Evolutionary conservation across 495 filamentous ascomycete genomes (phyloP).

Genomic region (Pyrenopolyporus hunteri): DNA sequence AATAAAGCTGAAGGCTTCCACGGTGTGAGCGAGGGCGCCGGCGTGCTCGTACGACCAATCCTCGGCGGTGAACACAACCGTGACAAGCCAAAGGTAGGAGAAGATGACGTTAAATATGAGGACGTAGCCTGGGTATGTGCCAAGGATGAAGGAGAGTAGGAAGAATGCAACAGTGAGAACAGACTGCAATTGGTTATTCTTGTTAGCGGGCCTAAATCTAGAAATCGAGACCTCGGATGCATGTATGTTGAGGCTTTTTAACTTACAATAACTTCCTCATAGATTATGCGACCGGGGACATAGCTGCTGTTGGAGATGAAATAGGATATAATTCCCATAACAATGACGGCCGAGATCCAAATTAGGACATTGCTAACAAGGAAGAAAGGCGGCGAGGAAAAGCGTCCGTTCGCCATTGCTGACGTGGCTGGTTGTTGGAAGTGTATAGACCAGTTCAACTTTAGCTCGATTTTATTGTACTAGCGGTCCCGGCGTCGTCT

Average conservation of each 20-base stretch:
- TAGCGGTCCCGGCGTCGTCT: too few relatives aligned
- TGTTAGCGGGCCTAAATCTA: slow-evolving; percentile 9
- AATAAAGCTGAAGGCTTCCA: slow-evolving; percentile 66
- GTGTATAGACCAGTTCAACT: too few relatives aligned
- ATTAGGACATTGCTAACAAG: slow-evolving; percentile 43
- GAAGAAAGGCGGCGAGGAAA: slow-evolving; percentile 35
- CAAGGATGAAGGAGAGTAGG: slow-evolving; percentile 61
- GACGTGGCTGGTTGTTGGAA: background rate
- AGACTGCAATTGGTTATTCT: slow-evolving; percentile 44
- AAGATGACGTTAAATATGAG: slow-evolving; percentile 65
- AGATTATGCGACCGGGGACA: slow-evolving; percentile 56
- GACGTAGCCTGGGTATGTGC: slow-evolving; percentile 54
- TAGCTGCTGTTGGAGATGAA: slow-evolving; percentile 50
- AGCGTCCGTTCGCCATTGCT: slow-evolving; percentile 20
- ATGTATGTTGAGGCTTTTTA: too few relatives aligned
- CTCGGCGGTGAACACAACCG: slow-evolving; percentile 64
- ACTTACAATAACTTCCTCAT: slow-evolving; percentile 64
- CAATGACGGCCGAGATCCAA: slow-evolving; percentile 65
- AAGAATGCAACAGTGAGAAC: slow-evolving; percentile 64
- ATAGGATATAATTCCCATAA: slow-evolving; percentile 64
- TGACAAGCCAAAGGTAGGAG: slow-evolving; percentile 69
- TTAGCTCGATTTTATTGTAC: too few relatives aligned
- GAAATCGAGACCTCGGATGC: background rate
- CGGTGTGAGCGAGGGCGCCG: slow-evolving; percentile 54
- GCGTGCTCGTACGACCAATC: slow-evolving; percentile 53